Conservation (phyloP, 495 filamentous ascomycete genomes). For the Penicillium soppii region DNA sequence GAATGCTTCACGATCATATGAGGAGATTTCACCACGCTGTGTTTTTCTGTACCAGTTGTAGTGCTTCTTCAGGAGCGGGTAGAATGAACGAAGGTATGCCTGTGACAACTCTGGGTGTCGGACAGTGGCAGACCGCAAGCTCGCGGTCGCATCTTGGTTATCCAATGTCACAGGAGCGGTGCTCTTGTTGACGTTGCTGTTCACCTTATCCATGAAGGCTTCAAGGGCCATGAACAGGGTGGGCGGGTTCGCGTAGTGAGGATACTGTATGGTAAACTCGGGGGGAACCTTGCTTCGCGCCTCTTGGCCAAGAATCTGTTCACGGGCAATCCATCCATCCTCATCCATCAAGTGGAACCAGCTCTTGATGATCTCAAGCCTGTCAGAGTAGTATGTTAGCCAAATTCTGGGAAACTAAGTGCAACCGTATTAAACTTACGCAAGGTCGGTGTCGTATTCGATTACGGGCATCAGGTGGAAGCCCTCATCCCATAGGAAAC, state of each 20-base stretch:
- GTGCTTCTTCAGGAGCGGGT: slow-evolving; percentile 88
- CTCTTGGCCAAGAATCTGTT: slow-evolving; percentile 94
- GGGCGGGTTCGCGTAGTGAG: slow-evolving; percentile 98
- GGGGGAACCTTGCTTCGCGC: slow-evolving; percentile 90
- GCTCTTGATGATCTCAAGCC: slow-evolving; percentile 86
- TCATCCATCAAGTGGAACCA: slow-evolving; percentile 97
- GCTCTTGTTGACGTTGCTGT: slow-evolving; percentile 38
- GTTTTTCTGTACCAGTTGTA: slow-evolving; percentile 94
- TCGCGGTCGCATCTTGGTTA: slow-evolving; percentile 25
- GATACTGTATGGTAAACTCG: slow-evolving; percentile 97
- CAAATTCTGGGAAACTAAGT: not conserved
- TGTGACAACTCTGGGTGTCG: slow-evolving; percentile 66
- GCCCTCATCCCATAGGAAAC: slow-evolving; percentile 97
- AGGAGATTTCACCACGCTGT: slow-evolving; percentile 84
- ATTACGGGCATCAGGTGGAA: slow-evolving; percentile 91
- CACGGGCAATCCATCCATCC: slow-evolving; percentile 95
- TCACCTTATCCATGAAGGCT: slow-evolving; percentile 73
- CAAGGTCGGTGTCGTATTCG: slow-evolving; percentile 91
- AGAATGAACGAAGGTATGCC: slow-evolving; percentile 75
- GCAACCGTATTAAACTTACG: slow-evolving; percentile 41
- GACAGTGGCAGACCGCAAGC: slow-evolving; percentile 56
- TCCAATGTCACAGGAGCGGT: slow-evolving; percentile 20
- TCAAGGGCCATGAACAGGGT: slow-evolving; percentile 90
- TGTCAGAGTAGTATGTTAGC: slow-evolving; percentile 18
- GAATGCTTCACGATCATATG: slow-evolving; percentile 84